Evolutionary conservation across 345 rosid genomes (phyloP), one percentile per base, ranked within the genome.

Genomic region (Euphorbia lathyris): DNA sequence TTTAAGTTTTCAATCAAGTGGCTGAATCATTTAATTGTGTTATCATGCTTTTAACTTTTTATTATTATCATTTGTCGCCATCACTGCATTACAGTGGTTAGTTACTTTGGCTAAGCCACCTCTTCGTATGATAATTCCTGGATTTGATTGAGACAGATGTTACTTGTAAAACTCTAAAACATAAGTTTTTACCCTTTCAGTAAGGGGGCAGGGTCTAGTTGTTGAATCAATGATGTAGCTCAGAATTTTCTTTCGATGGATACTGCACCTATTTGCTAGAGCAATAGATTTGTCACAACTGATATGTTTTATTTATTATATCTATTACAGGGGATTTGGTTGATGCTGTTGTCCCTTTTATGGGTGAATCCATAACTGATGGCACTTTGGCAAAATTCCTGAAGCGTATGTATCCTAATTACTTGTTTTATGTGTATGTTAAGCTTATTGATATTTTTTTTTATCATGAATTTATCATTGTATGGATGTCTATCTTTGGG

Each of bases 301-400:
- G 59, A 47, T 40, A 47, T 36, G n/a, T n/a, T 58, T 9, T 58
- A 9, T 13, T 66, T 9, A 26, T 38, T 12, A 63, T 52, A 22
- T 53, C 5, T 30, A 6, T 74, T 75, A 71, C 73, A 91, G 93
- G 82, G 50, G 89, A 87, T 72, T 61, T 83, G 77, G 89, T 86
- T 66, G 90, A 89, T 67, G 92, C 81, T 67, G 86, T 89, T 78
- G 97, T 92, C 36, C 96, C 97, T 58, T 86, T 84, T 77, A 89
- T 92, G 93, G 97, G 90, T 9, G 96, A 92, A 84, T 92, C 97
- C 26, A 89, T 92, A 27, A 73, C 90, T 25, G 97, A 92, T 83
- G 97, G 97, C 66, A 88, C 96, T 56, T 58, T 89, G 67, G 93
- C 90, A 17, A 79, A 58, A 56, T 81, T 91, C 80, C 83, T 89